Evolutionary conservation across 768 basidiomycete genomes (phyloP).

Genomic region (Glaciozyma martinii): DNA sequence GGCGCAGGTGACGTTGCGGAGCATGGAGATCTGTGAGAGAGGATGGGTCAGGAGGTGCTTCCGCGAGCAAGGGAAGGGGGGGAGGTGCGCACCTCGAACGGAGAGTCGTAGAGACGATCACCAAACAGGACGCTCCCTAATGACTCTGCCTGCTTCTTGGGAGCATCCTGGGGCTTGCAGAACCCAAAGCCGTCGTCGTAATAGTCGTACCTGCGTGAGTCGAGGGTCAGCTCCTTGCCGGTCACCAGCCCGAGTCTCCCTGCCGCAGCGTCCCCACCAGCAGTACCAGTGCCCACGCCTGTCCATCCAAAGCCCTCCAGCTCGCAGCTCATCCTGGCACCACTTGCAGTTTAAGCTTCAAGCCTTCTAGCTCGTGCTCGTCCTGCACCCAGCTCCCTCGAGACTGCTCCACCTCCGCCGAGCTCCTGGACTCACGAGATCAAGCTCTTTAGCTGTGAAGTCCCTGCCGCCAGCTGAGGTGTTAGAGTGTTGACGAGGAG

Average conservation of each 20-base stretch:
- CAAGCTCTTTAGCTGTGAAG: not conserved
- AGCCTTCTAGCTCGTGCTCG: not conserved
- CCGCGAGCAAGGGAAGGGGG: conserved; percentile 33
- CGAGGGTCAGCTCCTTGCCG: not conserved
- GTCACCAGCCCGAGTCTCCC: too few species aligned
- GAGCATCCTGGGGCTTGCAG: conserved; percentile 53
- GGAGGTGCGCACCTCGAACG: conserved; percentile 50
- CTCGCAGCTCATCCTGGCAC: too few species aligned
- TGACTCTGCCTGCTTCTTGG: conserved; percentile 42
- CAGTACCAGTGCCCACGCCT: too few species aligned
- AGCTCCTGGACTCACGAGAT: not conserved
- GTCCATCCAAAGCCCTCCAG: too few species aligned
- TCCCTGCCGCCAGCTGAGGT: conserved; percentile 58
- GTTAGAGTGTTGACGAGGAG: conserved; percentile 81
- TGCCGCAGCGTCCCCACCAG: not conserved
- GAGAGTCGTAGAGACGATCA: conserved; percentile 84
- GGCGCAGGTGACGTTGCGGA: conserved; percentile 60
- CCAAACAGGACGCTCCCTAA: conserved; percentile 93
- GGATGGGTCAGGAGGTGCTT: not conserved
- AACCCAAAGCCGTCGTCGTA: conserved; percentile 80
- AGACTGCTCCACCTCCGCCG: not conserved
- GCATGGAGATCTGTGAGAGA: conserved; percentile 37
- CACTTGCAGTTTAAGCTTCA: too few species aligned
- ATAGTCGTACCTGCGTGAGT: conserved; percentile 56
- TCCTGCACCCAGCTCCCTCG: not conserved